These are phyloP conservation scores for Trematosphaeria pertusa DNA, from an alignment of 2,329 filamentous ascomycete genomes.

Conservation along the genomic window DNA sequence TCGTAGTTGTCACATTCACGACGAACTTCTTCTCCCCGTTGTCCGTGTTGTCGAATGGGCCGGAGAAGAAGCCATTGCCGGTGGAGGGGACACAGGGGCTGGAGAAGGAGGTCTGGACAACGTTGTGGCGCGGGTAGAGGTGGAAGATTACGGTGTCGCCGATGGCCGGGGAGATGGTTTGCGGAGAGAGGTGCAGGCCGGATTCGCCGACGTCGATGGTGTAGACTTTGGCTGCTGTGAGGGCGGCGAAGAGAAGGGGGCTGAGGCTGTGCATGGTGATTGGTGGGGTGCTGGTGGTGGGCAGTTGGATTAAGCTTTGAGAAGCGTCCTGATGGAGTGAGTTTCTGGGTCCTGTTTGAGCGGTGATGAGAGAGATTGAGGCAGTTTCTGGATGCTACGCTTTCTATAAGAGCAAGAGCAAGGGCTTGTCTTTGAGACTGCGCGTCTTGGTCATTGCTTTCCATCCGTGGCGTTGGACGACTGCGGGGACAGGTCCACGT, in stretches of 20 bases:
- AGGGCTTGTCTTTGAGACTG: too few relatives aligned
- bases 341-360: too few relatives aligned
- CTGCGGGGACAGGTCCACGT: not conserved
- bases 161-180: constrained; percentile 4
- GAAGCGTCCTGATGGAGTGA: too few relatives aligned
- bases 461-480: too few relatives aligned
- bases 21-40: constrained; percentile 31
- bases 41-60: constrained; percentile 24
- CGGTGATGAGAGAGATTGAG: not conserved
- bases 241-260: not conserved
- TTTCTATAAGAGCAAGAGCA: not conserved
- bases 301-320: not conserved
- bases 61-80: constrained; percentile 28
- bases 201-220: constrained; percentile 10
- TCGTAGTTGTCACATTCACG: constrained; percentile 26
- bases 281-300: not conserved
- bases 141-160: constrained; percentile 16
- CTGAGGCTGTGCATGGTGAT: not conserved
- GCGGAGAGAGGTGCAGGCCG: constrained; percentile 8
- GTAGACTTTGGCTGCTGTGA: constrained; percentile 4
- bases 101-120: constrained; percentile 8
- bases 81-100: constrained; percentile 3
- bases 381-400: not conserved
- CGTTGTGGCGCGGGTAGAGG: constrained; percentile 11
- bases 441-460: too few relatives aligned